These are phyloP conservation scores for Globisporangium rhizosaccharum DNA, from an alignment of 352 stramenopile genomes.

Conservation along the genomic window DNA sequence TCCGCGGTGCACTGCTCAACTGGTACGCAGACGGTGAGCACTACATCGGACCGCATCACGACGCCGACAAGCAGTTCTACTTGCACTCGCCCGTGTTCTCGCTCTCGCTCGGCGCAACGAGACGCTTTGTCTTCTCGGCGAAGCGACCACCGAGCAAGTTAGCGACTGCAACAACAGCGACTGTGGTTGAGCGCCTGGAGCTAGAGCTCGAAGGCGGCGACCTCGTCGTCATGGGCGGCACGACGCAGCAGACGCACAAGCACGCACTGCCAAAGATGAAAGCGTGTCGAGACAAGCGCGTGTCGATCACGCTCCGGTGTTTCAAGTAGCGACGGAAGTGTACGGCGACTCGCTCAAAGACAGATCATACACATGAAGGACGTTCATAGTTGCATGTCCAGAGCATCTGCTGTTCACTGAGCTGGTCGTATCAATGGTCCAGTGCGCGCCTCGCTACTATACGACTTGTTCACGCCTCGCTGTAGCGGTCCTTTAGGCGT, in stretches of 20 bases:
- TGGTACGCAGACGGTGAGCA: slow-evolving; percentile 83
- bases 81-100: slow-evolving; percentile 28
- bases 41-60: slow-evolving; percentile 75
- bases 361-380: no score
- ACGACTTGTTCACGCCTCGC: slow-evolving; percentile 67
- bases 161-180: not conserved
- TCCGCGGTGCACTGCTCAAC: slow-evolving; percentile 66
- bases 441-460: slow-evolving; percentile 47
- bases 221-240: slow-evolving; percentile 42
- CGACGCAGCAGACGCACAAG: slow-evolving; percentile 33
- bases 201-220: slow-evolving; percentile 34
- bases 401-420: slow-evolving; percentile 15
- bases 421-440: no score
- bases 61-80: slow-evolving; percentile 59
- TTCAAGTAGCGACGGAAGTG: no score
- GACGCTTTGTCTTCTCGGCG: slow-evolving; percentile 28
- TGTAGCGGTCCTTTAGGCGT: not conserved
- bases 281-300: no score
- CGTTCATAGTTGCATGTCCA: no score
- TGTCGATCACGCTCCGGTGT: no score
- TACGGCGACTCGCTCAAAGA: no score
- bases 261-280: slow-evolving; percentile 38
- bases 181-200: slow-evolving; percentile 15
- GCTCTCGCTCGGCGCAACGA: slow-evolving; percentile 31
- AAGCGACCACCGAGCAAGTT: not conserved